Conservation (phyloP, 306 rosid genomes). For the Carpinus fangiana region DNA sequence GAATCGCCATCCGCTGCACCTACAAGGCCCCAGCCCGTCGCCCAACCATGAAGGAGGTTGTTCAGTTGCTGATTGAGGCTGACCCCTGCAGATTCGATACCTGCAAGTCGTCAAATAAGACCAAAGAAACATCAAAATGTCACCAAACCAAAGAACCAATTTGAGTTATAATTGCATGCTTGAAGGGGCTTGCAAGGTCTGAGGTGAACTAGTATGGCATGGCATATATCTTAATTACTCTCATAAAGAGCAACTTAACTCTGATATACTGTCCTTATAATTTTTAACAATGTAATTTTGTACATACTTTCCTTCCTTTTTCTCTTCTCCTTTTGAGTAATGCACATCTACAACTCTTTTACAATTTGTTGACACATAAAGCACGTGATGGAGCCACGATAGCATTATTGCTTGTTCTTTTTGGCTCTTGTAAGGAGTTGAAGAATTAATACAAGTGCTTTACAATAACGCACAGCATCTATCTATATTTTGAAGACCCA, state of each 20-base stretch:
- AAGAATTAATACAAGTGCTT: conserved; percentile 30
- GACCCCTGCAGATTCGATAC: conserved; percentile 56
- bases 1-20: conserved; percentile 85
- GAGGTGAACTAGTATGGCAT: conserved; percentile 21
- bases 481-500: conserved; percentile 31
- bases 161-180: conserved; percentile 30
- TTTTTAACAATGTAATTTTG: conserved; percentile 39
- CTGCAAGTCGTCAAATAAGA: conserved; percentile 52
- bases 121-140: conserved; percentile 55
- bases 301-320: conserved; percentile 40
- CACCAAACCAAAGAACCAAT: conserved; percentile 41
- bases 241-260: conserved; percentile 21
- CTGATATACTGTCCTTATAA: conserved; percentile 7
- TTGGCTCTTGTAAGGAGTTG: too few relatives aligned
- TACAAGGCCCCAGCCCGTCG: conserved; percentile 77
- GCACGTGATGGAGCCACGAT: too few relatives aligned
- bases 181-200: conserved; percentile 20
- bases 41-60: conserved; percentile 96
- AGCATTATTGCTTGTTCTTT: too few relatives aligned
- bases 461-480: conserved; percentile 19
- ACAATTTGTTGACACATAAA: too few relatives aligned
- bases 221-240: background rate
- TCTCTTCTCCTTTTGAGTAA: conserved; percentile 31
- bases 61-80: conserved; percentile 70
- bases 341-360: too few relatives aligned